Conservation (phyloP, 2,329 filamentous ascomycete genomes). For the Fusarium equiseti region DNA sequence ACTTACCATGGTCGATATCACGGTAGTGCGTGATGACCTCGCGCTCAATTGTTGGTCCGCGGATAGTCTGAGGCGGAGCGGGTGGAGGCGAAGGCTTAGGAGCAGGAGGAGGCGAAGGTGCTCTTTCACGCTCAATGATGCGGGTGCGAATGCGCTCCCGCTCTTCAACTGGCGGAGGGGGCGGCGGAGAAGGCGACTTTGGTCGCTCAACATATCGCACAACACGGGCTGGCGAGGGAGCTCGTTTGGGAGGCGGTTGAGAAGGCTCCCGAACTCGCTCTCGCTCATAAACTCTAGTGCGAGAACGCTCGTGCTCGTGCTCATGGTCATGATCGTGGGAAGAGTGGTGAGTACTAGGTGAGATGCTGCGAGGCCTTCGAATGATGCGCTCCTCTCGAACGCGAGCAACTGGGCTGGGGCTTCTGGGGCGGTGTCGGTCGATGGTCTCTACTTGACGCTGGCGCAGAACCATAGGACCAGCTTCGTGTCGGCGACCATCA, state of each 20-base stretch:
- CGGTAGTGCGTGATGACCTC: constrained; percentile 91
- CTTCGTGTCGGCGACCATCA: constrained; percentile 60
- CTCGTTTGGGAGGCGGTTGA: constrained; percentile 54
- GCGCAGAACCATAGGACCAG: constrained; percentile 66
- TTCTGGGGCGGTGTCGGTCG: constrained; percentile 62
- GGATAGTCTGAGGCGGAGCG: constrained; percentile 74
- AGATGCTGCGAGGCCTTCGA: constrained; percentile 58
- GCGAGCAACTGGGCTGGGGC: constrained; percentile 56
- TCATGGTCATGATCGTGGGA: constrained; percentile 49
- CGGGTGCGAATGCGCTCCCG: constrained; percentile 62
- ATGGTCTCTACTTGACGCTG: constrained; percentile 67
- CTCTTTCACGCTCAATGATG: constrained; percentile 61
- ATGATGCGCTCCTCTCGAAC: constrained; percentile 59
- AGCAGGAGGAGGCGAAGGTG: constrained; percentile 52
- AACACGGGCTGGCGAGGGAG: constrained; percentile 53
- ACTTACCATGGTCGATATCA: constrained; percentile 86
- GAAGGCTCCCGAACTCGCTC: constrained; percentile 55
- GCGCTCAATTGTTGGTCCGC: constrained; percentile 83
- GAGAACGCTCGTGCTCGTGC: constrained; percentile 55
- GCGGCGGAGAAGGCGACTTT: constrained; percentile 52
- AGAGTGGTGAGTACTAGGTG: constrained; percentile 49
- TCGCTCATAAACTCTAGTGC: constrained; percentile 44
- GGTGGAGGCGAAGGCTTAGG: constrained; percentile 66
- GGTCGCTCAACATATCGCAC: constrained; percentile 58
- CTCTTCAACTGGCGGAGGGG: constrained; percentile 46